Evolutionary conservation across 805 yeast genomes (phyloP).

Genomic region (Wickerhamomyces canadensis): DNA sequence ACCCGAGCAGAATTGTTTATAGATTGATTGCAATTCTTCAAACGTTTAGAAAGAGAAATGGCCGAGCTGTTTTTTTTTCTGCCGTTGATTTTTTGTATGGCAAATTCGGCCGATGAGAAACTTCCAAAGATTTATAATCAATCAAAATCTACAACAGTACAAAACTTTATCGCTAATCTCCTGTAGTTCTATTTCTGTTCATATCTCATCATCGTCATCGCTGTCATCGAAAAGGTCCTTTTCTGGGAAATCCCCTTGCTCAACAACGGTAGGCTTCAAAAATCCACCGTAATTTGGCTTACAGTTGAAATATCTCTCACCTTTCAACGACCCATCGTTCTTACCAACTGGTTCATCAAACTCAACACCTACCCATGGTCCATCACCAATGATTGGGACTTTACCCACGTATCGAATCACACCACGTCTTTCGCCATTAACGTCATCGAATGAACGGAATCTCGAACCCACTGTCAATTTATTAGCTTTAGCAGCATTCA

Average conservation of each 20-base stretch:
- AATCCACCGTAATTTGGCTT: constrained; percentile 65
- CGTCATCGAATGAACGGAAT: constrained; percentile 43
- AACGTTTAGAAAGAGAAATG: too few species aligned
- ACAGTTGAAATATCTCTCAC: constrained; percentile 53
- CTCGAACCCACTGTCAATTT: constrained; percentile 43
- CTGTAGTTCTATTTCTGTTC: too few species aligned
- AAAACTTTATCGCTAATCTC: too few species aligned
- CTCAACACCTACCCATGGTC: constrained; percentile 79
- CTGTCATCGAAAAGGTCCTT: constrained; percentile 39
- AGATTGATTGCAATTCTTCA: too few species aligned
- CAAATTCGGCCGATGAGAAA: too few species aligned
- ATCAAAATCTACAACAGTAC: too few species aligned
- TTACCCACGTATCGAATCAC: constrained; percentile 64
- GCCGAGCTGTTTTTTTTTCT: too few species aligned
- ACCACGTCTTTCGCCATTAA: constrained; percentile 58
- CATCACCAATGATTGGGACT: constrained; percentile 50
- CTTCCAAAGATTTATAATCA: too few species aligned
- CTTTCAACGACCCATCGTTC: constrained; percentile 73
- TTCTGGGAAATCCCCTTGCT: constrained; percentile 63
- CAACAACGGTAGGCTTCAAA: constrained; percentile 62
- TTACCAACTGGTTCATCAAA: constrained; percentile 85
- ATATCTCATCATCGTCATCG: constrained; percentile 31
- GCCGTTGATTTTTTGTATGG: not conserved
- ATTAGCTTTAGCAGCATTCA: constrained; percentile 27
- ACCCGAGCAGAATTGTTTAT: too few species aligned